These are phyloP conservation scores for Prunus persica DNA, from an alignment of 306 rosid species.

Conservation along the genomic window Prunus_persica_NCBIv2 NC_034016.1:13339001-13339500, in stretches of 20 bases:
- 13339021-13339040: neutral
- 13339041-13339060: neutral
- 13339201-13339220: neutral
- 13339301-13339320: neutral
- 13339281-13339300: neutral
- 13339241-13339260: neutral
- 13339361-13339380: neutral
- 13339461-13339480: constrained; percentile 95
- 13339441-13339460: constrained; percentile 60
- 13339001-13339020: neutral
- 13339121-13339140: neutral
- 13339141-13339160: neutral
- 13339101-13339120: neutral
- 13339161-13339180: neutral
- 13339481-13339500: constrained; percentile 89
- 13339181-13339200: neutral
- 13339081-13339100: neutral
- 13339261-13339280: neutral
- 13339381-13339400: neutral
- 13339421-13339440: constrained; percentile 19
- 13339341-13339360: neutral
- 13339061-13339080: neutral
- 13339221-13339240: neutral
- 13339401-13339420: neutral
- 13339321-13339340: neutral